phyloP scores from a whole-genome alignment of 2,329 filamentous ascomycete genomes.

The Daldinia sp. region DNA sequence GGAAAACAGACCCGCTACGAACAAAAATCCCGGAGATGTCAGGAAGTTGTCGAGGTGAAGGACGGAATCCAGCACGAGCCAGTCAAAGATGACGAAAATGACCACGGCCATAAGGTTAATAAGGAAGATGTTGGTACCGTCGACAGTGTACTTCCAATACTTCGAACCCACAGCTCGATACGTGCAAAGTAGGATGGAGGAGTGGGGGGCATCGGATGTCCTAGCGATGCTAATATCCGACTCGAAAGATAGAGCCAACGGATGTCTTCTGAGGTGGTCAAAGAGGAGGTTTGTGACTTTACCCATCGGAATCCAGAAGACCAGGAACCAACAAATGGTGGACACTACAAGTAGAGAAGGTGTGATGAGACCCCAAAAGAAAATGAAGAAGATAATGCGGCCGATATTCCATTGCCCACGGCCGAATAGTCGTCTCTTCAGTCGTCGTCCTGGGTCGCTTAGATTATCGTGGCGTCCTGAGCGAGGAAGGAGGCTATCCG shows the following conservation, averaged over 20 bases:
- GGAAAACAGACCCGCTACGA: conserved; percentile 82
- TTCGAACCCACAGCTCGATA: conserved; percentile 93
- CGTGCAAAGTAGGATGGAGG: conserved; percentile 92
- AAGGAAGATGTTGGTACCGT: conserved; percentile 98
- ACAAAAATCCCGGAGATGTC: conserved; percentile 86
- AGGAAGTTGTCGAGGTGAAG: conserved; percentile 76
- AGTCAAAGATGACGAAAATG: conserved; percentile 94
- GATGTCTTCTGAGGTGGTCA: conserved; percentile 90
- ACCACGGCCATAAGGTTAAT: conserved; percentile 96
- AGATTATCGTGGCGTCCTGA: conserved; percentile 60
- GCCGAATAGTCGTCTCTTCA: conserved; percentile 90
- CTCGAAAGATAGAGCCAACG: conserved; percentile 91
- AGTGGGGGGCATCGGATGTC: conserved; percentile 73
- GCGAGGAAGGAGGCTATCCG: conserved; percentile 83
- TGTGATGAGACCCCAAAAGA: conserved; percentile 93
- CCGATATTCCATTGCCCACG: conserved; percentile 96
- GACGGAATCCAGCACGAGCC: conserved; percentile 75
- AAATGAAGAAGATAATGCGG: conserved; percentile 92
- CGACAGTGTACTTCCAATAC: conserved; percentile 99
- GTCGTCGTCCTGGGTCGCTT: conserved; percentile 50
- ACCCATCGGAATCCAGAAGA: conserved; percentile 99
- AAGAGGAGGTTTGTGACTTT: conserved; percentile 91
- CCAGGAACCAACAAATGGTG: conserved; percentile 90
- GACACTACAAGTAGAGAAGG: conserved; percentile 88
- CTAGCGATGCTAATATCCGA: conserved; percentile 81